Conservation (phyloP, 2,329 filamentous ascomycete genomes). For the Colletotrichum trifolii region DNA sequence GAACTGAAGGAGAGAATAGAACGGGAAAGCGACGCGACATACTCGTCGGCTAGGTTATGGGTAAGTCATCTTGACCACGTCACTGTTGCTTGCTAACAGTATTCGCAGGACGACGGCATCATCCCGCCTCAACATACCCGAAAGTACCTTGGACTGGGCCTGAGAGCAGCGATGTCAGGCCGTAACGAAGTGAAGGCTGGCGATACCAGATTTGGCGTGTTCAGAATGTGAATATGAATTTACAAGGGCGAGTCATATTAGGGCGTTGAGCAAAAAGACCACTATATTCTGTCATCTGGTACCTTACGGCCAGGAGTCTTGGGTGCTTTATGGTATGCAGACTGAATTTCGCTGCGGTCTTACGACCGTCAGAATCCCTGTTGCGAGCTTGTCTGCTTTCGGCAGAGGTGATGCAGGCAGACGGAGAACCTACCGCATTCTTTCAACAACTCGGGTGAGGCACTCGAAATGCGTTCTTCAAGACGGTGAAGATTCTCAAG, state of each 20-base stretch:
- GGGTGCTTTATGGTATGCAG: too few relatives aligned
- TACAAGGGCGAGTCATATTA: too few relatives aligned
- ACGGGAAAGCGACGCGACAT: slow-evolving; percentile 87
- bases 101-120: slow-evolving; percentile 75
- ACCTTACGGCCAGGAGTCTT: too few relatives aligned
- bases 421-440: too few relatives aligned
- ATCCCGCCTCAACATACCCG: slow-evolving; percentile 83
- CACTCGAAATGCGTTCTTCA: too few relatives aligned
- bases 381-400: too few relatives aligned
- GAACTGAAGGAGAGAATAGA: slow-evolving; percentile 88
- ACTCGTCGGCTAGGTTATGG: slow-evolving; percentile 91
- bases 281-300: not conserved
- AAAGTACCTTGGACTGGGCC: slow-evolving; percentile 76
- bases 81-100: slow-evolving; percentile 26
- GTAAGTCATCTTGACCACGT: slow-evolving; percentile 55
- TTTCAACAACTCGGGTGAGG: too few relatives aligned
- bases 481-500: not conserved
- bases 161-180: slow-evolving; percentile 77
- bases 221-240: slow-evolving; percentile 72
- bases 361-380: too few relatives aligned
- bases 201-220: slow-evolving; percentile 80
- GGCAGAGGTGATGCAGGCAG: too few relatives aligned
- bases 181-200: slow-evolving; percentile 69
- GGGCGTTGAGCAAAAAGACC: not conserved
- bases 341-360: too few relatives aligned